Evolutionary conservation across 805 yeast species (phyloP), one percentile per base, ranked within the genome.

Genomic region (Diddensiella transvaalensis): DNA sequence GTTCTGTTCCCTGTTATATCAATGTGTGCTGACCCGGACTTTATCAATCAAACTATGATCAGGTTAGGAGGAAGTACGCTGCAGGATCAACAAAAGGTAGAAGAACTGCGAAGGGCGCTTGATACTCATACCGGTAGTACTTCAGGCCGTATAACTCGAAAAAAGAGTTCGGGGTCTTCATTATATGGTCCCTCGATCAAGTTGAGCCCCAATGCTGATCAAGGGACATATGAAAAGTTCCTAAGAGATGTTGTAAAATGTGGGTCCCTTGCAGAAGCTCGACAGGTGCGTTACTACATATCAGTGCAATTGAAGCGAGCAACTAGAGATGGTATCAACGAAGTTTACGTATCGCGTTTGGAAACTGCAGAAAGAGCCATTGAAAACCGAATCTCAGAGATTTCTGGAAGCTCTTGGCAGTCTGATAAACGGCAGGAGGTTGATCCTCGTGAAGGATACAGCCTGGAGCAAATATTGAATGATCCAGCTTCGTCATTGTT

Each of bases 1-100:
- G 78, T 88, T 0, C 52, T 87, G 8, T 60, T 64, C 19, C 86
- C 88, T 0, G 45, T 77, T 0, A 48, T 72, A 3, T 60, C 68
- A 4, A 76, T 83, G 66, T 56, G 84, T 1, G 67, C 83, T 0
- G 90, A 85, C 42, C 79, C 91, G 0, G 95, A 88, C 61, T 84
- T 79, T 51, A 85, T 84, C 78, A 90, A 90, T 61, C 77, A 79
- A 47, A 59, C 73, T 36, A 72, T 88, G 13, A 80, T 81, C 6
- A 75, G 76, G 44, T 62, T 76, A 1, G 77, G 85, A 1, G 82
- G 87, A 2, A 75, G 75, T 24, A 76, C 84, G 10, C 69, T 90
- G 60, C 80, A 80, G 53, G 95, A 87, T 58, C 70, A 89, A 47
- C 77, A 77, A 32, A 87, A 86, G 58, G 95, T 89, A 0, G 78